Percentiles rank a stretch among this genome's conserved stretches.
Evolutionary conservation across 306 rosid genomes (phyloP).

Genomic region (Delonix regia): DNA sequence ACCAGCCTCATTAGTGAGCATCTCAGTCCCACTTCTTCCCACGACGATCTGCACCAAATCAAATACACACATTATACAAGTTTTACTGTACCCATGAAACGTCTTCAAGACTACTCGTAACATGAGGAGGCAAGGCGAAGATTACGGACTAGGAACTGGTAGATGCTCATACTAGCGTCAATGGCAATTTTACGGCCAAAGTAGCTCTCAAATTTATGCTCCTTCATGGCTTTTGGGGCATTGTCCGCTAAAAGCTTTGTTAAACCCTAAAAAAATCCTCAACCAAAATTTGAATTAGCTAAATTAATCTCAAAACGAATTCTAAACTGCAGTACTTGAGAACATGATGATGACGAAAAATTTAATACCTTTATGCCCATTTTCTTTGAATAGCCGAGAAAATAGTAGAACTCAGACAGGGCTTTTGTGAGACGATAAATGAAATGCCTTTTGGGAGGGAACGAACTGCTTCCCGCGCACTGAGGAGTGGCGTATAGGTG

Average conservation of each 20-base stretch:
- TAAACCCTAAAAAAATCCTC: conserved; percentile 74
- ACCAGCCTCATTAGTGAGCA: conserved; percentile 97
- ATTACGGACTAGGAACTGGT: conserved; percentile 83
- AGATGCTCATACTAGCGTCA: conserved; percentile 99
- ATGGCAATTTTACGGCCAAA: conserved; percentile 95
- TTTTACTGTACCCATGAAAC: conserved; percentile 10
- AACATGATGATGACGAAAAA: not conserved
- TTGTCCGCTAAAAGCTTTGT: conserved; percentile 95
- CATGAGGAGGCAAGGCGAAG: not conserved
- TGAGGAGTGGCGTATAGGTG: not conserved
- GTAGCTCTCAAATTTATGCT: conserved; percentile 89
- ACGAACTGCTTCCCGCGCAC: conserved; percentile 51
- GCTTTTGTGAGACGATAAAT: conserved; percentile 14
- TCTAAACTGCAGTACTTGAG: not conserved
- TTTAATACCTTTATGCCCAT: conserved; percentile 82
- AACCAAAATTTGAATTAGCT: not conserved
- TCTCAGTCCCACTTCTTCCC: conserved; percentile 93
- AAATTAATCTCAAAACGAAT: conserved; percentile 1
- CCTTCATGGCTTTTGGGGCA: conserved; percentile 93
- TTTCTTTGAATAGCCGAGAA: conserved; percentile 2
- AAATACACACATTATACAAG: conserved; percentile 23
- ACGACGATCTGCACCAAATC: conserved; percentile 81
- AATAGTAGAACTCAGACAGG: not conserved
- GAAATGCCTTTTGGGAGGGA: not conserved
- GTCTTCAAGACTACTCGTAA: not conserved